Base-by-base conservation (phyloP, 2,329 filamentous ascomycete species). In the Epichloe coenophiala region DNA sequence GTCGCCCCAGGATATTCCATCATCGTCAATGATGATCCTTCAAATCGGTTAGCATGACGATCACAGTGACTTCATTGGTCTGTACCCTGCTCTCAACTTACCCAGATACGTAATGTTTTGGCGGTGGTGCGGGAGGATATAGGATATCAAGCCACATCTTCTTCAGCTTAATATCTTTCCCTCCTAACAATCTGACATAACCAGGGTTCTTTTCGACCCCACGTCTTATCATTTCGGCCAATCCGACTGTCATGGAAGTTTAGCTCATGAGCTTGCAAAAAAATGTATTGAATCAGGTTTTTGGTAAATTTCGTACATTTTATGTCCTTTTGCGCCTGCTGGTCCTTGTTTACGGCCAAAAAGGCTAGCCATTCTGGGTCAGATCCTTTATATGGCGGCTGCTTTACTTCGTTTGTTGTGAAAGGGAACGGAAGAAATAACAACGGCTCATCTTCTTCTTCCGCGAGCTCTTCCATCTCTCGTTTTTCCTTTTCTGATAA, bases 331-430 rank as follows among this genome's bases (percentile, higher is more conserved):
- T 76, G 65, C 9, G 74, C 65, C 42, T 73, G 63, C 13, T 60
- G 62, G 53, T 84, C 73, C 54, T 72, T 73, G 54, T 73, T 77
- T n/a, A 84, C 67, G 50, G 73, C 74, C 15, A 80, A 59, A 55
- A 82, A 86, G 46, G 71, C 69, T 54, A 71, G 67, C 79, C 78
- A 85, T 62, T 86, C 83, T 3, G 81, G 80, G 56, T 83, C 80
- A 27, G 67, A 68, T 48, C 72, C 72, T 53, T 68, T 70, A 60
- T 81, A 83, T 2, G 74, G 75, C 33, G 64, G 60, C 33, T 73
- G 70, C 15, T 70, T 65, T 17, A 79, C 64, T 51, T 68, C 56
- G 47, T 70, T 71, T 1, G 71, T 77, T 2, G 77, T 80, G 43
- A 79, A 78, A 3, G 80, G 79, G 48, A 85, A 75, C 0, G 82